Evolutionary conservation across 2,329 filamentous ascomycete genomes (phyloP).

Genomic region (Teratosphaeria destructans): DNA sequence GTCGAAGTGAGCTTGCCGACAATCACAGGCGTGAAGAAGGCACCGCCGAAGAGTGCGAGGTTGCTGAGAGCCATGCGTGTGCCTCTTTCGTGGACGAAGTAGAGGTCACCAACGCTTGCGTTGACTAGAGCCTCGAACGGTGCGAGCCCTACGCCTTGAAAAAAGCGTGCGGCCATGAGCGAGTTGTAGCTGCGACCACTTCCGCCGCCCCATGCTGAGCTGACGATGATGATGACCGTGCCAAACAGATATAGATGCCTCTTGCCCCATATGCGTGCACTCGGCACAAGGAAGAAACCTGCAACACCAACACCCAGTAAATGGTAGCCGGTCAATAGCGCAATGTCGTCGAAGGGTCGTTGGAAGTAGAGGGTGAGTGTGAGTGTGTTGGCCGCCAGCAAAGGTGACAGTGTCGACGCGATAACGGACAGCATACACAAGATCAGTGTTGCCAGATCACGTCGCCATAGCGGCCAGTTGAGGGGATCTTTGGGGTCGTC

Average conservation of each 20-base stretch:
- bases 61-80: constrained; percentile 77
- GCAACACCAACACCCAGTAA: constrained; percentile 72
- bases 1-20: constrained; percentile 72
- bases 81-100: constrained; percentile 74
- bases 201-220: constrained; percentile 68
- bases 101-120: constrained; percentile 78
- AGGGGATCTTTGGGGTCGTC: constrained; percentile 86
- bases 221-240: constrained; percentile 59
- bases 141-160: constrained; percentile 77
- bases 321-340: constrained; percentile 77
- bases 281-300: constrained; percentile 77
- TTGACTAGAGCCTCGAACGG: constrained; percentile 88
- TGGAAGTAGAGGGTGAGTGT: constrained; percentile 59
- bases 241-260: constrained; percentile 77
- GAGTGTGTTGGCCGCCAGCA: constrained; percentile 80
- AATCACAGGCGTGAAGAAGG: constrained; percentile 75
- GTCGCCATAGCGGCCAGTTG: constrained; percentile 78
- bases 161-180: constrained; percentile 65
- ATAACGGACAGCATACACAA: constrained; percentile 75
- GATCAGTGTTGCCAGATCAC: constrained; percentile 68
- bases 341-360: constrained; percentile 61
- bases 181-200: constrained; percentile 58
- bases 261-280: constrained; percentile 84
- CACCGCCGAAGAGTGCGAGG: constrained; percentile 58
- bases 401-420: constrained; percentile 71